Evolutionary conservation across 805 yeast genomes (phyloP).

Genomic region (Starmerella stigmatis): DNA sequence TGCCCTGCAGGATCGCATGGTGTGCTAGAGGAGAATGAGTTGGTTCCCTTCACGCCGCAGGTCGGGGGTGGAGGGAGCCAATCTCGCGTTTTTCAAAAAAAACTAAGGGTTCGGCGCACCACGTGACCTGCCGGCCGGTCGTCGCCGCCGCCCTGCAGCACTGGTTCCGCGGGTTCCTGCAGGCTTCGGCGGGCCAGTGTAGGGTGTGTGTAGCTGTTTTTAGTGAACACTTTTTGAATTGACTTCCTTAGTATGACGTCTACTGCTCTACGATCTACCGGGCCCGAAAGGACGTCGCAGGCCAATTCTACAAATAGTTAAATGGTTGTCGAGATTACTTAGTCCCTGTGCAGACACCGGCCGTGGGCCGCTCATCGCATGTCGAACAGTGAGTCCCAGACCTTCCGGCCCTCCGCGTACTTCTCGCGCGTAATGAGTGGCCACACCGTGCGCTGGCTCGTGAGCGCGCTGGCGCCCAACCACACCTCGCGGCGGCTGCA

Average conservation of each 20-base stretch:
- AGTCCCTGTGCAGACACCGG: too few species aligned
- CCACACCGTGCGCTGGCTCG: slow-evolving; percentile 17
- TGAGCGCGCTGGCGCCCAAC: slow-evolving; percentile 18
- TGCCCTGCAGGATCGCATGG: slow-evolving; percentile 2
- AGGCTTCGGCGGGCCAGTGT: too few species aligned
- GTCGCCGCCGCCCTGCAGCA: too few species aligned
- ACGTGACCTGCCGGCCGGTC: slow-evolving; percentile 1
- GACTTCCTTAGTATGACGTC: too few species aligned
- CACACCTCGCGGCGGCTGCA: not conserved
- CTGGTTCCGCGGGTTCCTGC: too few species aligned
- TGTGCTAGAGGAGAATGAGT: too few species aligned
- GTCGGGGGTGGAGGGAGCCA: not conserved
- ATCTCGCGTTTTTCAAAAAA: slow-evolving; percentile 5
- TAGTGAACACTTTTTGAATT: too few species aligned
- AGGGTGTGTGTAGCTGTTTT: too few species aligned
- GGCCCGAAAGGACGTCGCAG: too few species aligned
- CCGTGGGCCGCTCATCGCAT: slow-evolving; percentile 10
- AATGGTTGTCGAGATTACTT: too few species aligned
- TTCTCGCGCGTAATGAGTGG: slow-evolving; percentile 17
- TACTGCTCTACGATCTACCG: too few species aligned
- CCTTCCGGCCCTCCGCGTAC: slow-evolving; percentile 3
- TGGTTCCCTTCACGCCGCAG: not conserved
- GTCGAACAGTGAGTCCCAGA: slow-evolving; percentile 20
- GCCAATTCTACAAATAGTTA: too few species aligned
- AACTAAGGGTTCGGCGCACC: slow-evolving; percentile 1